A percentile compares a stretch with the other conserved stretches of the same genome.
These are phyloP conservation scores for Phellopilus nigrolimitatus DNA, from an alignment of 1,284 basidiomycete species.

Conservation along the genomic window DNA sequence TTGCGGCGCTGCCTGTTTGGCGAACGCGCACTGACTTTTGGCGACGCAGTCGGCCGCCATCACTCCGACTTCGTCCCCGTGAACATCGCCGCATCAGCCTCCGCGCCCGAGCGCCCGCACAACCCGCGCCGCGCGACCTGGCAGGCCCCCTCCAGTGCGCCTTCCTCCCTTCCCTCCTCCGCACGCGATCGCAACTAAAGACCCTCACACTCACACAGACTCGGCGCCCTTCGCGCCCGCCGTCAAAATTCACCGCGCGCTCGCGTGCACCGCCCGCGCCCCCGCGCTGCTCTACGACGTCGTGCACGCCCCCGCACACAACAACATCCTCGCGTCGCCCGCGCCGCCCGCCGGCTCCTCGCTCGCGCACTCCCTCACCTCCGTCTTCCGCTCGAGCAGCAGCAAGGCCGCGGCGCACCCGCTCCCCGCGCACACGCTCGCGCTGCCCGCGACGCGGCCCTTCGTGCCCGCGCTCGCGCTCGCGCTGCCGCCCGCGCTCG, in stretches of 20 bases:
- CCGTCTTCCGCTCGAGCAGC: too few relatives aligned
- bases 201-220: not conserved
- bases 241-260: slow-evolving; percentile 17
- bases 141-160: slow-evolving; percentile 8
- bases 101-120: slow-evolving; percentile 6
- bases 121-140: slow-evolving; percentile 14
- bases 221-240: slow-evolving; percentile 6
- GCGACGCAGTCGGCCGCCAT: slow-evolving; percentile 5
- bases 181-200: not conserved
- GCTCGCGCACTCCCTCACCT: slow-evolving; percentile 14
- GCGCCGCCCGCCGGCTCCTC: slow-evolving; percentile 45
- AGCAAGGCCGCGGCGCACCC: slow-evolving; percentile 29
- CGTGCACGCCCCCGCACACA: slow-evolving; percentile 50
- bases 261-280: slow-evolving; percentile 7
- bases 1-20: not conserved
- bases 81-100: slow-evolving; percentile 10
- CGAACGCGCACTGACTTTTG: not conserved
- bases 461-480: slow-evolving; percentile 49
- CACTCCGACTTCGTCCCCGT: slow-evolving; percentile 16
- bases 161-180: too few relatives aligned
- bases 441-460: slow-evolving; percentile 62
- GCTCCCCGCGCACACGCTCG: slow-evolving; percentile 52
- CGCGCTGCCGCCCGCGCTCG: slow-evolving; percentile 57
- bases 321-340: slow-evolving; percentile 51
- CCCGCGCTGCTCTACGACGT: slow-evolving; percentile 42